These are phyloP conservation scores for Boletus fagicola DNA, from an alignment of 768 basidiomycete species.

Conservation along the genomic window DNA sequence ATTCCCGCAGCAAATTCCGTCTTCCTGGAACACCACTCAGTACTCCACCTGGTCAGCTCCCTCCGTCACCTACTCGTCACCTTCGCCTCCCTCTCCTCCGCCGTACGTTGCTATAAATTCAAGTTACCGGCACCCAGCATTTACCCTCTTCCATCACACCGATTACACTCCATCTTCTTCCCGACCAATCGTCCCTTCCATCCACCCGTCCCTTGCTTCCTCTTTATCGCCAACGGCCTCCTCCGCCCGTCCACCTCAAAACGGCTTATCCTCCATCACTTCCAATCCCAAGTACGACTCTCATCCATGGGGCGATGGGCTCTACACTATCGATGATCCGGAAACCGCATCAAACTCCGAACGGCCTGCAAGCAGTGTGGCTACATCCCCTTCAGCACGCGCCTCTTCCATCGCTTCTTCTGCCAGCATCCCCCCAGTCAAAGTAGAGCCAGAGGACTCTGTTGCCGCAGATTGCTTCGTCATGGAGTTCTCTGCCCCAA, in stretches of 20 bases:
- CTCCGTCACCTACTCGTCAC: conserved; percentile 22
- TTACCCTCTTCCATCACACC: conserved; percentile 19
- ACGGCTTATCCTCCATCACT: conserved; percentile 14
- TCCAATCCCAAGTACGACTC: conserved; percentile 23
- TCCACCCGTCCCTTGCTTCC: conserved; percentile 18
- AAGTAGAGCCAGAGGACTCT: conserved; percentile 32
- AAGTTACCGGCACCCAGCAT: conserved; percentile 27
- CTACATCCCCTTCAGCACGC: conserved; percentile 36
- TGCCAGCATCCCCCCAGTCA: conserved; percentile 29
- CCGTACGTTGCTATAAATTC: conserved; percentile 21
- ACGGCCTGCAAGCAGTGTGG: conserved; percentile 34
- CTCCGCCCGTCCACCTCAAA: conserved; percentile 16
- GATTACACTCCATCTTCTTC: conserved; percentile 22
- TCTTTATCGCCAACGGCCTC: conserved; percentile 17
- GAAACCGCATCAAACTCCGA: conserved; percentile 35
- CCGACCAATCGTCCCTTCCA: conserved; percentile 15
- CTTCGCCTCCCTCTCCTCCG: conserved; percentile 23
- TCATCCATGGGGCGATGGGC: conserved; percentile 30
- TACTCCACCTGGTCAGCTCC: conserved; percentile 18
- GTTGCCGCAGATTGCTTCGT: conserved; percentile 32
- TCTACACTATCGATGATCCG: conserved; percentile 35
- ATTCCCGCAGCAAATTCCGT: conserved; percentile 15
- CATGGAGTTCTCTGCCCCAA: conserved; percentile 34
- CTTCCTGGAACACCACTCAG: conserved; percentile 22
- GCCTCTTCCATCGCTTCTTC: conserved; percentile 35